Base-by-base conservation (phyloP, 768 basidiomycete genomes). In the Suillus spraguei region DNA sequence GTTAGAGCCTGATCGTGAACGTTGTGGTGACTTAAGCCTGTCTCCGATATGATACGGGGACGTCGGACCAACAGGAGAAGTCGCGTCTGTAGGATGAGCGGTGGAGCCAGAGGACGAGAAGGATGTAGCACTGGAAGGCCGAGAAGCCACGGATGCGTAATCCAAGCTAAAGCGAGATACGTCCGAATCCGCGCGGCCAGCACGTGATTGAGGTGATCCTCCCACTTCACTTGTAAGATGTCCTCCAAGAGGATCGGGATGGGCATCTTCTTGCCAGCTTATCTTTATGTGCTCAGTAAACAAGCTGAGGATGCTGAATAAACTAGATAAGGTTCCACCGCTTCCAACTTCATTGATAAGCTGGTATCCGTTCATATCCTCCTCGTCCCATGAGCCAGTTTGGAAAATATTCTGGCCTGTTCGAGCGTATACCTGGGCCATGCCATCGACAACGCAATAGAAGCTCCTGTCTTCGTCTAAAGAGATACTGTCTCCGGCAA, bases 371-470 rank as follows among this genome's bases (percentile, higher is more conserved):
- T 97, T 97, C 85, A 93, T 91, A 60, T 92, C 89, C 70, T 93
- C 92, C 60, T 89, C 87, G 44, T 93, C 92, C 88, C 89, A 92
- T 14, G 84, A 77, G 47, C 85, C 85, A 61, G 83, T 83, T 59
- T 77, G 80, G 36, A 82, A 80, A 13, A 78, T 70, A 14, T 78
- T 77, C 66, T 85, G 82, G 6, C 85, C 87, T 0, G 88, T 87
- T 63, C 86, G 85, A 17, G 93, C 93, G 73, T 85, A 97, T 13
- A 99, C 94, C 71, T 99, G 94, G 16, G 97, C 97, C 65, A 85
- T 91, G n/a, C 97, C 97, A 74, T 99, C 97, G 38, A 99, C 90
- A 39, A 99, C 97, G 73, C 95, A 98, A 76, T 98, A 99, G 77
- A 99, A 99, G 66, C 90, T 95, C 70, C 94, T 94, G 78, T 98